Conservation (phyloP, 2,329 filamentous ascomycete genomes). For the Tolypocladium paradoxum region DNA sequence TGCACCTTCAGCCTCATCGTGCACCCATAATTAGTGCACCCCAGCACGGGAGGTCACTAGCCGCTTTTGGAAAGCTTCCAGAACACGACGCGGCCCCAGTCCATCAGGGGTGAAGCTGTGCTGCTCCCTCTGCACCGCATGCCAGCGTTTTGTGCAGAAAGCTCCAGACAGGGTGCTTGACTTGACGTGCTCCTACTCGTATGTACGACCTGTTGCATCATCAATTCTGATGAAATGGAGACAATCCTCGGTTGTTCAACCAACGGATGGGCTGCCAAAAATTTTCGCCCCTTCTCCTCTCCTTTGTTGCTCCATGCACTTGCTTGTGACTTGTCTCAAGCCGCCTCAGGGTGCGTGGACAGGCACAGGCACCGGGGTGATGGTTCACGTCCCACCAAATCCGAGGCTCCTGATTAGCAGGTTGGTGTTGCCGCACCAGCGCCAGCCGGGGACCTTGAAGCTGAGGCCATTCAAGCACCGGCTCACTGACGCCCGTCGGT, state of each 20-base stretch:
- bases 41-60: background rate
- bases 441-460: background rate
- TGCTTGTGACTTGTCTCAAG: background rate
- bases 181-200: background rate
- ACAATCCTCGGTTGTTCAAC: background rate
- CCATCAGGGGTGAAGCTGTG: background rate
- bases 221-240: background rate
- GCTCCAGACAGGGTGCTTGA: background rate
- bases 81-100: background rate
- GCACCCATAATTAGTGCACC: background rate
- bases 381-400: background rate
- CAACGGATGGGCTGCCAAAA: background rate
- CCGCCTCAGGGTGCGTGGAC: background rate
- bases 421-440: background rate
- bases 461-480: background rate
- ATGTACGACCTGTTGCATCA: background rate
- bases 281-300: background rate
- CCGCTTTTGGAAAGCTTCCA: conserved; percentile 2
- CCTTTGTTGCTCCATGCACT: background rate
- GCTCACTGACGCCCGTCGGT: background rate
- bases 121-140: background rate
- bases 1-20: background rate
- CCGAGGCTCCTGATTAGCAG: background rate
- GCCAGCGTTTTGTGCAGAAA: background rate
- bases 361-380: background rate